Percentiles rank a stretch among this genome's conserved stretches.
Conservation (phyloP, 768 basidiomycete species). For the Artomyces pyxidatus region DNA sequence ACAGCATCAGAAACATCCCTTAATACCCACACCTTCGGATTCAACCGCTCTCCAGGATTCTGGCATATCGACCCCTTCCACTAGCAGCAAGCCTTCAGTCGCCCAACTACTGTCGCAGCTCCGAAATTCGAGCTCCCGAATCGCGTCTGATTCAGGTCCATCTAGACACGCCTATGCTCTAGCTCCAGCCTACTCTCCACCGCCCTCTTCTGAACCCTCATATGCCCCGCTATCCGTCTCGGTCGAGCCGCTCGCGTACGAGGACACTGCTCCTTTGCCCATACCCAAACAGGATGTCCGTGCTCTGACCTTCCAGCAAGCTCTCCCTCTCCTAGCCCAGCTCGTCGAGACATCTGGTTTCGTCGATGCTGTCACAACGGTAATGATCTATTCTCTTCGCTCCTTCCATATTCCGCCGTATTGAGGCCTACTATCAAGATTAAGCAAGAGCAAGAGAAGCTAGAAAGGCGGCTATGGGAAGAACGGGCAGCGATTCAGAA, state of each 20-base stretch:
- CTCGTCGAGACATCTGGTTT: slow-evolving; percentile 49
- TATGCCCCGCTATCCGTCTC: neutral
- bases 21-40: too few relatives aligned
- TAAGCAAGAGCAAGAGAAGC: slow-evolving; percentile 58
- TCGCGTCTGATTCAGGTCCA: neutral
- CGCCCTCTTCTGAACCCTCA: neutral
- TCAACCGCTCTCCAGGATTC: neutral
- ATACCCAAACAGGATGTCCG: slow-evolving; percentile 32
- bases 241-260: neutral
- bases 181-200: neutral
- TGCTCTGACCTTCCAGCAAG: slow-evolving; percentile 56
- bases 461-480: slow-evolving; percentile 63
- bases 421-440: slow-evolving; percentile 34
- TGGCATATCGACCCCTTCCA: slow-evolving; percentile 2
- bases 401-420: neutral
- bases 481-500: slow-evolving; percentile 54
- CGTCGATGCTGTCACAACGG: slow-evolving; percentile 42
- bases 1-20: too few relatives aligned
- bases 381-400: slow-evolving; percentile 21
- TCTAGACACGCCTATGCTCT: neutral
- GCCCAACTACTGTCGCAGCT: slow-evolving; percentile 11
- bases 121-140: neutral
- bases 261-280: slow-evolving; percentile 3
- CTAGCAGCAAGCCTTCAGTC: slow-evolving; percentile 12
- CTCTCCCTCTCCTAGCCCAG: slow-evolving; percentile 55